Percentiles rank a stretch among this genome's conserved stretches.
Conservation (phyloP, 306 rosid genomes). For the Arachis stenosperma region DNA sequence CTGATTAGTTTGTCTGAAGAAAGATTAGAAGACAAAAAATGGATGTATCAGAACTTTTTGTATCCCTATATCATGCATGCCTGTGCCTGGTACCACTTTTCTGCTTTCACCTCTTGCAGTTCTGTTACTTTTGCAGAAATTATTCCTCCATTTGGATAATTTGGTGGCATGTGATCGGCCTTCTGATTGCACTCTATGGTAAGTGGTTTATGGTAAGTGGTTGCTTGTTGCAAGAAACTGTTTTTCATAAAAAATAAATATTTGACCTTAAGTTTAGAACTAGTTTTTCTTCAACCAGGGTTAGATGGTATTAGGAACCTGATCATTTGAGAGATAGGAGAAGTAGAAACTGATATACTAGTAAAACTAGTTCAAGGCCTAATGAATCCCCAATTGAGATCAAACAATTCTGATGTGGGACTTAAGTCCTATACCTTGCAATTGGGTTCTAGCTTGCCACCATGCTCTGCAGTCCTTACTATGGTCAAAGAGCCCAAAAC, state of each 20-base stretch:
- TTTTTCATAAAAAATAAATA: neutral
- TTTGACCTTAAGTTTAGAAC: neutral
- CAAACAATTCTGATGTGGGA: too few relatives aligned
- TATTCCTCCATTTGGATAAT: constrained; percentile 81
- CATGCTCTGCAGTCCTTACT: too few relatives aligned
- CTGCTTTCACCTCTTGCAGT: constrained; percentile 28
- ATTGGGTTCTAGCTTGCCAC: too few relatives aligned
- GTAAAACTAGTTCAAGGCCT: too few relatives aligned
- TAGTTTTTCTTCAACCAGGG: constrained; percentile 8
- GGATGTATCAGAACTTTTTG: constrained; percentile 1
- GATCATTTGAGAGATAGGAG: too few relatives aligned
- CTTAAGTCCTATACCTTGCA: too few relatives aligned
- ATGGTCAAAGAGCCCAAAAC: too few relatives aligned
- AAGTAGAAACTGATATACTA: too few relatives aligned
- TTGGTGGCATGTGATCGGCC: constrained; percentile 74
- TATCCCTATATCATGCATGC: constrained; percentile 13
- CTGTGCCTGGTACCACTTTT: constrained; percentile 6
- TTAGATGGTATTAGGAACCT: neutral
- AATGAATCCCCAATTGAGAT: too few relatives aligned
- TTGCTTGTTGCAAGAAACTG: constrained; percentile 18
- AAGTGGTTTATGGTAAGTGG: constrained; percentile 43
- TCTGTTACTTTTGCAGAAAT: constrained; percentile 61
- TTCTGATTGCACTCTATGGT: constrained; percentile 75
- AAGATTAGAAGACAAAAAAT: constrained; percentile 20
- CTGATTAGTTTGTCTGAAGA: constrained; percentile 21